Evolutionary conservation across 176 grass and related monocot species (phyloP).

Genomic region (maize (Zea mays)): Zm-B73-REFERENCE-NAM-5.0 NC_050097.1:193547001-193547500

Average conservation of each 20-base stretch:
- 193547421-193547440: background rate
- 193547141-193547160: background rate
- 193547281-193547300: constrained; percentile 36
- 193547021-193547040: background rate
- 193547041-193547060: background rate
- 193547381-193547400: constrained; percentile 16
- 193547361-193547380: constrained; percentile 14
- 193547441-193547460: background rate
- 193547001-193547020: constrained; percentile 11
- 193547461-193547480: too few relatives aligned
- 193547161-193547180: background rate
- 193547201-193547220: background rate
- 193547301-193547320: constrained; percentile 14
- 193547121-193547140: constrained; percentile 10
- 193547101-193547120: background rate
- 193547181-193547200: constrained; percentile 18
- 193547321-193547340: constrained; percentile 36
- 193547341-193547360: constrained; percentile 25
- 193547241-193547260: background rate
- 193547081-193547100: background rate
- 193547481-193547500: too few relatives aligned
- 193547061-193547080: background rate
- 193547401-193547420: background rate
- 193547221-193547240: background rate
- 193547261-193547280: constrained; percentile 25